These are phyloP conservation scores for Candida railenensis DNA, from an alignment of 805 yeast species.

Conservation along the genomic window DNA sequence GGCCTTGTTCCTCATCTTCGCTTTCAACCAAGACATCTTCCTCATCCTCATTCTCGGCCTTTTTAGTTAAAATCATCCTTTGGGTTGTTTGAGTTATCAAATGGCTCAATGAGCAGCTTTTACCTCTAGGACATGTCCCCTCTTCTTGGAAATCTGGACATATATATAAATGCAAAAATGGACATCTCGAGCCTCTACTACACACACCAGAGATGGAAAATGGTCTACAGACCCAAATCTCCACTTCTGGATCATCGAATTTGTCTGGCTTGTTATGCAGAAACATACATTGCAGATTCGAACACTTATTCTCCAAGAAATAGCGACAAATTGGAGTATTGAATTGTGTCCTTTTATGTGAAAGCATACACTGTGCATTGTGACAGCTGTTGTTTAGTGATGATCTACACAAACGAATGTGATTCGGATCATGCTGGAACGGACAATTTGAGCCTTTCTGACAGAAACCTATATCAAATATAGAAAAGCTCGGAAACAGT, in stretches of 20 bases:
- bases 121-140: constrained; percentile 57
- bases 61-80: constrained; percentile 17
- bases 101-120: constrained; percentile 55
- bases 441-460: constrained; percentile 50
- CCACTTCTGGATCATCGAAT: constrained; percentile 39
- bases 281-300: constrained; percentile 52
- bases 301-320: constrained; percentile 24
- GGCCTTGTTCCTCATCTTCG: constrained; percentile 11
- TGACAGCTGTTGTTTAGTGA: constrained; percentile 49
- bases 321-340: constrained; percentile 48
- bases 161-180: constrained; percentile 53
- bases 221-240: constrained; percentile 56
- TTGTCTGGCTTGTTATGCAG: constrained; percentile 47
- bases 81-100: constrained; percentile 26
- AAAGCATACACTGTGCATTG: constrained; percentile 48
- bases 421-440: constrained; percentile 50
- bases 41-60: constrained; percentile 13
- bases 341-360: constrained; percentile 57
- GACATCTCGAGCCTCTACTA: constrained; percentile 56
- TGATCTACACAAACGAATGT: constrained; percentile 55
- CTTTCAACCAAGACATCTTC: constrained; percentile 19
- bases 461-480: constrained; percentile 46
- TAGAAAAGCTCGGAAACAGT: constrained; percentile 20
- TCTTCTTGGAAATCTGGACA: constrained; percentile 72
- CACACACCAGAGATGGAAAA: constrained; percentile 74